Conservation (phyloP, 176 grass and related monocot species). For the Oryza brachyantha region DNA sequence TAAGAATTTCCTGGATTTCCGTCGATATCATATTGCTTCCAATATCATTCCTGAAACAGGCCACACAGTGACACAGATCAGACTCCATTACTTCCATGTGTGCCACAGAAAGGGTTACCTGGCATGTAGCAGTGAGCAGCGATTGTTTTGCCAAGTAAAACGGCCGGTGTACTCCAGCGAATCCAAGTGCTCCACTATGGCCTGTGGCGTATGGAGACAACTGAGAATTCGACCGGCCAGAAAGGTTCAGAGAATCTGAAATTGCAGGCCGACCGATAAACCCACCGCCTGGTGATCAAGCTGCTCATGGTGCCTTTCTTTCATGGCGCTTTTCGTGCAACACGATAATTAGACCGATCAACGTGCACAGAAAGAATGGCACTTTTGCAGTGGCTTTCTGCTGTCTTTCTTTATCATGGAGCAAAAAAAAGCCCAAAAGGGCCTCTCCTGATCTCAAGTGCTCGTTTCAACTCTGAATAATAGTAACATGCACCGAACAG, state of each 20-base stretch:
- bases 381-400: not conserved
- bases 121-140: not conserved
- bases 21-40: not conserved
- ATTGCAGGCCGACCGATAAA: conserved; percentile 28
- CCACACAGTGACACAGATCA: not conserved
- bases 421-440: not conserved
- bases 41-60: not conserved
- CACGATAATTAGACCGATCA: not conserved
- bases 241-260: conserved; percentile 44
- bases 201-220: not conserved
- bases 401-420: conserved; percentile 13
- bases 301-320: not conserved
- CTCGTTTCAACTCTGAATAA: conserved; percentile 12
- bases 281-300: not conserved
- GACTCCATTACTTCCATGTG: not conserved
- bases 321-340: conserved; percentile 14
- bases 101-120: not conserved
- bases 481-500: not conserved
- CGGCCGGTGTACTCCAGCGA: conserved; percentile 25
- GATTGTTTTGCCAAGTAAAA: not conserved
- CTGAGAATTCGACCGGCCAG: not conserved
- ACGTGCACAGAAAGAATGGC: not conserved
- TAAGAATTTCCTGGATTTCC: not conserved
- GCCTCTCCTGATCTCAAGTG: not conserved
- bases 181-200: conserved; percentile 5